Percentiles rank a stretch among this genome's conserved stretches.
Evolutionary conservation across 2,329 filamentous ascomycete species (phyloP).

Genomic region (Paraphoma sp.): DNA sequence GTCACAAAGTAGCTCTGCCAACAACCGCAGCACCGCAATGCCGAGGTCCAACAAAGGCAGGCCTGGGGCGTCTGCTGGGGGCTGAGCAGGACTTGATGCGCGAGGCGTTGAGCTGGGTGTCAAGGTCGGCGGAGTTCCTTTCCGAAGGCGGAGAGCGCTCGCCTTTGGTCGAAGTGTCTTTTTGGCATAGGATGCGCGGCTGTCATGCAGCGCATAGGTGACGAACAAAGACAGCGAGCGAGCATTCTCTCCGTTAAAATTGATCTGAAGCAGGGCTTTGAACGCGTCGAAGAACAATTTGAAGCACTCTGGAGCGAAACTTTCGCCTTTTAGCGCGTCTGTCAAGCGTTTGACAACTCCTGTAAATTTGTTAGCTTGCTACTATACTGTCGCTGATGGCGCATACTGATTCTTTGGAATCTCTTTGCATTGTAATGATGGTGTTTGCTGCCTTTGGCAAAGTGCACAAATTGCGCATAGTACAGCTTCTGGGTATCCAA

Average conservation of each 20-base stretch:
- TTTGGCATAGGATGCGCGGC: slow-evolving; percentile 52
- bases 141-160: slow-evolving; percentile 40
- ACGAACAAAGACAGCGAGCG: slow-evolving; percentile 89
- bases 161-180: slow-evolving; percentile 42
- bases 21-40: slow-evolving; percentile 76
- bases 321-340: slow-evolving; percentile 87
- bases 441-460: slow-evolving; percentile 88
- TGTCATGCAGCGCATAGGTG: slow-evolving; percentile 84
- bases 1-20: slow-evolving; percentile 78
- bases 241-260: slow-evolving; percentile 83
- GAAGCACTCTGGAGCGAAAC: slow-evolving; percentile 74
- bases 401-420: slow-evolving; percentile 86
- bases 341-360: slow-evolving; percentile 89
- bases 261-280: slow-evolving; percentile 78
- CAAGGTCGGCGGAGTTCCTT: slow-evolving; percentile 32
- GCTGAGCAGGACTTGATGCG: slow-evolving; percentile 39
- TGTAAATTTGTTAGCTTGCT: slow-evolving; percentile 48
- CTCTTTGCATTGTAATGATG: slow-evolving; percentile 91
- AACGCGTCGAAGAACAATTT: slow-evolving; percentile 81
- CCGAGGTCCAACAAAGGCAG: slow-evolving; percentile 74
- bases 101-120: slow-evolving; percentile 39
- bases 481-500: slow-evolving; percentile 83
- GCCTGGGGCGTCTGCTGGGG: slow-evolving; percentile 18
- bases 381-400: neutral
- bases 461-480: slow-evolving; percentile 88